Percentiles rank a stretch among this genome's conserved stretches.
Evolutionary conservation across 2,329 filamentous ascomycete genomes (phyloP).

Genomic region (Ophiostoma tasmaniense): DNA sequence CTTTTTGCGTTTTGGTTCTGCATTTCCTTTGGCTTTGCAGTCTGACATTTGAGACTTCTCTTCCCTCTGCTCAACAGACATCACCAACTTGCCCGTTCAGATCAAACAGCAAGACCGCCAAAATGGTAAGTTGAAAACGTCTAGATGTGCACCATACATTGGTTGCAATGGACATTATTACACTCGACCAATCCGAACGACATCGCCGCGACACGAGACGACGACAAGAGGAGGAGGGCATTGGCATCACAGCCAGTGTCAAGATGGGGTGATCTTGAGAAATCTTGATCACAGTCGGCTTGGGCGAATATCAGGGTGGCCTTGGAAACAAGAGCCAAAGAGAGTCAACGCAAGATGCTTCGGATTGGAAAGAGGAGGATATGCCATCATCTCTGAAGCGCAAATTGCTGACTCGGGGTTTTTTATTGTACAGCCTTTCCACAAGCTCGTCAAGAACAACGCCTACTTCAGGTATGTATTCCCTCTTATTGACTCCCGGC

Average conservation of each 20-base stretch:
- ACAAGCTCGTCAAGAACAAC: constrained; percentile 95
- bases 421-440: constrained; percentile 61
- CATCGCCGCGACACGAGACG: not conserved
- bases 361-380: constrained; percentile 50
- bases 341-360: constrained; percentile 99
- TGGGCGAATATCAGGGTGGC: not conserved
- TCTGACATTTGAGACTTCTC: constrained; percentile 22
- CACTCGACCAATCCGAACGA: constrained; percentile 11
- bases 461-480: constrained; percentile 81
- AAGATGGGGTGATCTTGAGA: not conserved
- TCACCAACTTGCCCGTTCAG: constrained; percentile 24
- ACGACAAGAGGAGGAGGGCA: constrained; percentile 21
- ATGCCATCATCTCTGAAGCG: constrained; percentile 69
- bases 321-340: constrained; percentile 12
- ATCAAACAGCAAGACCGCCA: constrained; percentile 46
- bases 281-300: not conserved
- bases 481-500: not conserved
- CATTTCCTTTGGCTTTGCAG: constrained; percentile 5
- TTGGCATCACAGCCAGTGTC: constrained; percentile 19
- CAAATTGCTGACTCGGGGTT: constrained; percentile 97
- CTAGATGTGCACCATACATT: not conserved
- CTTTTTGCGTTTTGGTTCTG: constrained; percentile 23
- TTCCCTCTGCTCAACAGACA: constrained; percentile 28
- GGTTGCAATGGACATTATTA: not conserved
- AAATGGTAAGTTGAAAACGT: constrained; percentile 55